phyloP scores from a whole-genome alignment of 495 filamentous ascomycete genomes.

The Penicillium antarcticum region DNA sequence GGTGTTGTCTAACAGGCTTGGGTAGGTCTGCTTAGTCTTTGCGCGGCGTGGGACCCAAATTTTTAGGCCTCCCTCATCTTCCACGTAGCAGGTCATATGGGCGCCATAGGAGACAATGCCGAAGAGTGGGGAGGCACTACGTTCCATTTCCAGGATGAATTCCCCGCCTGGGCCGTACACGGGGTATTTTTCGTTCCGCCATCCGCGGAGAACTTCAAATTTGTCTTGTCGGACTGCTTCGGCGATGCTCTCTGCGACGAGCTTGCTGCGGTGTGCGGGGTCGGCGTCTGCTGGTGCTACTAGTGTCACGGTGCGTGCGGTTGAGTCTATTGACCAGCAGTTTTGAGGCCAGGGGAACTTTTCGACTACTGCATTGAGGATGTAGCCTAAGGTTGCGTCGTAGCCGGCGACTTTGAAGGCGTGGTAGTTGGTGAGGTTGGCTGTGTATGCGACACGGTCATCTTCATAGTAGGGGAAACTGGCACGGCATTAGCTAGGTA shows the following conservation, averaged over 20 bases:
- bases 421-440: conserved; percentile 50
- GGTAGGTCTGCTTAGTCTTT: conserved; percentile 76
- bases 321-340: conserved; percentile 50
- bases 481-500: conserved; percentile 7
- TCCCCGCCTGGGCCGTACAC: conserved; percentile 66
- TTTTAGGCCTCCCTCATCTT: conserved; percentile 58
- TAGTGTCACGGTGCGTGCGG: conserved; percentile 46
- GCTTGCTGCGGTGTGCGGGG: conserved; percentile 54
- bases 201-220: conserved; percentile 75
- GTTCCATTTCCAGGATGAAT: conserved; percentile 73
- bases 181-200: conserved; percentile 86
- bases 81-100: conserved; percentile 78
- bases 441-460: conserved; percentile 47
- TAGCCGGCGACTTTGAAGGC: conserved; percentile 51
- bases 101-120: conserved; percentile 86
- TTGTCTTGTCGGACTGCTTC: conserved; percentile 60
- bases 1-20: conserved; percentile 87
- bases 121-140: conserved; percentile 74
- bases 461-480: conserved; percentile 69
- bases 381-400: conserved; percentile 57
- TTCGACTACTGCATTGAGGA: conserved; percentile 54
- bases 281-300: conserved; percentile 32
- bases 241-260: conserved; percentile 55
- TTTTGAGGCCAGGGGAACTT: conserved; percentile 51
- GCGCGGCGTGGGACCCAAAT: conserved; percentile 84